Percentiles rank a stretch among this genome's conserved stretches.
phyloP scores from a whole-genome alignment of 2,329 filamentous ascomycete genomes.

The Lasiodiplodia sp. region DNA sequence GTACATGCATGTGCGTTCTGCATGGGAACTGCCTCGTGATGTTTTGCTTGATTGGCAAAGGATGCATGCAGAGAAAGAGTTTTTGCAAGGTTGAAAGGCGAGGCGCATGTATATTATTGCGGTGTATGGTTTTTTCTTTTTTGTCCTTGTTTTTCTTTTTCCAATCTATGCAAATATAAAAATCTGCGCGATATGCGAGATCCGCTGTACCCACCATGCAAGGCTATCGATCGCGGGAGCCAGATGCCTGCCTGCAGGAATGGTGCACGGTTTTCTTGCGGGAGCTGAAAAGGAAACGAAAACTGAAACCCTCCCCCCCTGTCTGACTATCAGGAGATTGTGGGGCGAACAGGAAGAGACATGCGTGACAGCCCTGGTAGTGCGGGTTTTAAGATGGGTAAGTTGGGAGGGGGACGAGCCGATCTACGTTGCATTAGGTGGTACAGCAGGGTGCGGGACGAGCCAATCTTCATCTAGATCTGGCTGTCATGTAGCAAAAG shows the following conservation, averaged over 20 bases:
- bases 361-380: not conserved
- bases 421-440: too few species aligned
- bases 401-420: not conserved
- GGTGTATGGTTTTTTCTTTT: not conserved
- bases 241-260: not conserved
- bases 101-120: not conserved
- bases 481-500: not conserved
- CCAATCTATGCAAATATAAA: not conserved
- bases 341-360: not conserved
- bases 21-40: not conserved
- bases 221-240: conserved; percentile 1
- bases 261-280: not conserved
- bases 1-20: not conserved
- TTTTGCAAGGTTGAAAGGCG: not conserved
- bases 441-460: not conserved
- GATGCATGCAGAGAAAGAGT: not conserved
- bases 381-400: not conserved
- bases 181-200: not conserved
- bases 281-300: not conserved
- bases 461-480: conserved; percentile 6
- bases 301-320: not conserved
- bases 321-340: not conserved
- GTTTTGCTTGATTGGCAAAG: not conserved
- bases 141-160: not conserved
- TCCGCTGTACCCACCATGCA: not conserved